Base-by-base conservation (phyloP, 2,329 filamentous ascomycete species). In the Trichoderma cornu-damae region DNA sequence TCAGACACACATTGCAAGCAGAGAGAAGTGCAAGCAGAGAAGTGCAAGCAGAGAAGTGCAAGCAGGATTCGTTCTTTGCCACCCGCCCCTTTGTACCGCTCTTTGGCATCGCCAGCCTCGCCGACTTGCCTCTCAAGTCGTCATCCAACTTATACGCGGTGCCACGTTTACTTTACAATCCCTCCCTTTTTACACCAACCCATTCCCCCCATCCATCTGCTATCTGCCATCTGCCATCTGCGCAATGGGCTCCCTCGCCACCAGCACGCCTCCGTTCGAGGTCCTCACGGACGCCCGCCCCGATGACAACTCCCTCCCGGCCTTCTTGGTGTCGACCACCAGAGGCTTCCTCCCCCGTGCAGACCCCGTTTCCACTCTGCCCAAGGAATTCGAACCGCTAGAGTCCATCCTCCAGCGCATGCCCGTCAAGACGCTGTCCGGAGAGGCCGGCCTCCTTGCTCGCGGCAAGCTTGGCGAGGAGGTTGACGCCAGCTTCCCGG, bases 261-360 rank as follows among this genome's bases (percentile, higher is more conserved):
- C 66, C 61, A 59, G 61, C 58, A 60, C 60, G 24, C 58, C 63
- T 35, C 67, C 69, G 58, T 88, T 89, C 69, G 73, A 78, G 55
- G 81, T 89, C 72, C 77, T 89, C 42, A 73, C 78, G 57, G 85
- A 88, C 73, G 80, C 83, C 59, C 77, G 73, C 68, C 83, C 84
- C 1, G 71, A 84, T 59, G 84, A 89, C 70, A 79, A 68, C 56
- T 79, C 83, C 42, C 75, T 89, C 26, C 85, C 85, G 5, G 83
- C 87, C 64, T 92, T 92, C 76, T 89, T 90, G 83, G 87, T 91
- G 37, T 90, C 87, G 43, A 89, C 84, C 20, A 81, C 83, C 3
- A 79, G 87, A 58, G 88, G 88, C 51, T 93, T 91, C 70, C 78
- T 93, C 32, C 88, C 88, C 11, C 82, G 88, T 12, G 78, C 79